phyloP scores from a whole-genome alignment of 2,329 filamentous ascomycete genomes.

The Cadophora malorum region DNA sequence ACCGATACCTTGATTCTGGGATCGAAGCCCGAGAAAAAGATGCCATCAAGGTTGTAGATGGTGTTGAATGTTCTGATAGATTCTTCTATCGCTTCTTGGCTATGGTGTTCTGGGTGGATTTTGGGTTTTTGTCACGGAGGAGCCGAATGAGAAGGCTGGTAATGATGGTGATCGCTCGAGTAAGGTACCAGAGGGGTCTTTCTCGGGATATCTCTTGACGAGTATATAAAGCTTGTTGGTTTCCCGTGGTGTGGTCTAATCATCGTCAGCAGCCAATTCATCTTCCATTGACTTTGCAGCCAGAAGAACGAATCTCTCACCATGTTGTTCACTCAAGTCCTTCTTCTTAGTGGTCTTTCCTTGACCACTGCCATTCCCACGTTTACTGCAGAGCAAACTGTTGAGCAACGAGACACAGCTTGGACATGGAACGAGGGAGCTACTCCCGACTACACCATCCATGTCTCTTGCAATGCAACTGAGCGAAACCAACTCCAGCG shows the following conservation, averaged over 20 bases:
- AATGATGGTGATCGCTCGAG: not conserved
- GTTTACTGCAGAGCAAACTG: not conserved
- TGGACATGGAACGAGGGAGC: constrained; percentile 27
- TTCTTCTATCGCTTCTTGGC: constrained; percentile 3
- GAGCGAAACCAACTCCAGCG: constrained; percentile 60
- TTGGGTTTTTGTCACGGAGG: not conserved
- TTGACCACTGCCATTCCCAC: constrained; percentile 20
- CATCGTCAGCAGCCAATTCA: constrained; percentile 3
- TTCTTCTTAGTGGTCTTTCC: constrained; percentile 15
- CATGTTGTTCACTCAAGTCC: constrained; percentile 15
- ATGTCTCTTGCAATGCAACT: constrained; percentile 70
- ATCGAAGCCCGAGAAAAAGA: not conserved
- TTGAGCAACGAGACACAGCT: constrained; percentile 13
- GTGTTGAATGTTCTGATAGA: not conserved
- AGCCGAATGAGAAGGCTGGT: constrained; percentile 5
- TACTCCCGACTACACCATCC: constrained; percentile 55
- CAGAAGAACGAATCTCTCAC: constrained; percentile 9
- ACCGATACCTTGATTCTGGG: constrained; percentile 14
- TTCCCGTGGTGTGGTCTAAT: not conserved
- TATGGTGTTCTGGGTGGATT: not conserved
- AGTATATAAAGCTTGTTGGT: constrained; percentile 4
- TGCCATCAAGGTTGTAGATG: constrained; percentile 16
- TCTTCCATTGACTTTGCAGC: not conserved
- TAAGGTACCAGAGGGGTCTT: not conserved
- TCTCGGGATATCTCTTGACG: not conserved